phyloP scores from a whole-genome alignment of 2,329 filamentous ascomycete genomes.

The Apiospora pterosperma region DNA sequence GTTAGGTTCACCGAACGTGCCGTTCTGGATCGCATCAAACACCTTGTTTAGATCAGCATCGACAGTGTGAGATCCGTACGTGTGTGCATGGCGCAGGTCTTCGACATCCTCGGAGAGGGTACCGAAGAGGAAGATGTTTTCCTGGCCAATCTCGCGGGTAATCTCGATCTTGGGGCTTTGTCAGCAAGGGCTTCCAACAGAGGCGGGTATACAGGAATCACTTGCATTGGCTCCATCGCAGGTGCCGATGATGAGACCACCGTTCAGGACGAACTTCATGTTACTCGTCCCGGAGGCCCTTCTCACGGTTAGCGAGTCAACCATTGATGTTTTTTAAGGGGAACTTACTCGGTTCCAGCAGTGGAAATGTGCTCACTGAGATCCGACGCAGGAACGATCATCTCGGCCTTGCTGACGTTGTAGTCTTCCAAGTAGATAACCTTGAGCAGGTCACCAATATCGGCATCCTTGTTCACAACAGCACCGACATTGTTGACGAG shows the following conservation, averaged over 20 bases:
- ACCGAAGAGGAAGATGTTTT: conserved; percentile 98
- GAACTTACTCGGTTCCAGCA: conserved; percentile 78
- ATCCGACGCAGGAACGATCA: conserved; percentile 91
- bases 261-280: conserved; percentile 99
- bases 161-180: conserved; percentile 70
- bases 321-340: not conserved
- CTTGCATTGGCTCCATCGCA: conserved; percentile 95
- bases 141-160: conserved; percentile 91
- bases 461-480: conserved; percentile 88
- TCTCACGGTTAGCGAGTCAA: conserved; percentile 12
- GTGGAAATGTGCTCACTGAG: conserved; percentile 99
- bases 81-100: conserved; percentile 86
- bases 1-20: conserved; percentile 74
- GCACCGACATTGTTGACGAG: conserved; percentile 88
- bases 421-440: conserved; percentile 98
- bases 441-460: conserved; percentile 92
- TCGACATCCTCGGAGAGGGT: conserved; percentile 96
- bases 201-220: conserved; percentile 14
- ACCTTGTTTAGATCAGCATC: conserved; percentile 76
- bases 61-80: conserved; percentile 75
- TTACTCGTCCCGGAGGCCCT: conserved; percentile 83
- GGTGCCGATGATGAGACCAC: conserved; percentile 94
- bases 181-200: not conserved
- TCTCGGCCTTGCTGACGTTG: conserved; percentile 98
- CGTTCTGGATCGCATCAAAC: conserved; percentile 76